Percentiles rank a stretch among this genome's conserved stretches.
Evolutionary conservation across 2,329 filamentous ascomycete genomes (phyloP).

Genomic region (Botryotinia convoluta): DNA sequence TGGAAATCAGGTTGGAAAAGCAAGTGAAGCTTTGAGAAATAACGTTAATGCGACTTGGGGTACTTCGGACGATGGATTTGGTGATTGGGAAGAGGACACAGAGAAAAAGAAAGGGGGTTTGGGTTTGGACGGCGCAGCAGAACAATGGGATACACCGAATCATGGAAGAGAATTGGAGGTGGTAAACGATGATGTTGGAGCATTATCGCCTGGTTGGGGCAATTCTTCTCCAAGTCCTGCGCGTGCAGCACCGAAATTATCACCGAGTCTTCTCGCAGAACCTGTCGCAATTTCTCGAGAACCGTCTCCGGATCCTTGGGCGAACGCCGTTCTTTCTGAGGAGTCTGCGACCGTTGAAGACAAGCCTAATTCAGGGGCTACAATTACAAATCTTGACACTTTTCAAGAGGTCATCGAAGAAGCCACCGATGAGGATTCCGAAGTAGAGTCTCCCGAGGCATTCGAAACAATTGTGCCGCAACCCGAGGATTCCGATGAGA

Average conservation of each 20-base stretch:
- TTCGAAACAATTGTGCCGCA: background rate
- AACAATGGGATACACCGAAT: slow-evolving; percentile 23
- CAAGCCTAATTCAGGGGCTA: background rate
- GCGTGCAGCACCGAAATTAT: slow-evolving; percentile 19
- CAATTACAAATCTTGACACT: background rate
- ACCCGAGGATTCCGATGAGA: background rate
- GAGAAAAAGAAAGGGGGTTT: slow-evolving; percentile 16
- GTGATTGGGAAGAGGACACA: slow-evolving; percentile 32
- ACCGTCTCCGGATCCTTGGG: slow-evolving; percentile 37
- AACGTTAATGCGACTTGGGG: slow-evolving; percentile 34
- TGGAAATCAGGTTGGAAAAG: slow-evolving; percentile 20
- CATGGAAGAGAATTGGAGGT: slow-evolving; percentile 7
- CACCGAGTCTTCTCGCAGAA: slow-evolving; percentile 24
- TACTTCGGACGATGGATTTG: slow-evolving; percentile 31
- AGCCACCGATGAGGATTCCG: background rate
- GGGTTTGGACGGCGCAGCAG: slow-evolving; percentile 25
- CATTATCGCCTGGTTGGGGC: slow-evolving; percentile 24
- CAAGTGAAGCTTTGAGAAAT: slow-evolving; percentile 26
- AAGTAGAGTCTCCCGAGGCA: background rate
- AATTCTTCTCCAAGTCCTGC: slow-evolving; percentile 7
- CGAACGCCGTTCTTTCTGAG: slow-evolving; percentile 1
- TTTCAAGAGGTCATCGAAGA: background rate
- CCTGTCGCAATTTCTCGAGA: slow-evolving; percentile 24
- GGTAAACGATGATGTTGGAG: slow-evolving; percentile 17
- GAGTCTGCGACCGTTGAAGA: background rate